Conservation (phyloP, 2,329 filamentous ascomycete genomes). For the Aspergillus carbonarius region DNA sequence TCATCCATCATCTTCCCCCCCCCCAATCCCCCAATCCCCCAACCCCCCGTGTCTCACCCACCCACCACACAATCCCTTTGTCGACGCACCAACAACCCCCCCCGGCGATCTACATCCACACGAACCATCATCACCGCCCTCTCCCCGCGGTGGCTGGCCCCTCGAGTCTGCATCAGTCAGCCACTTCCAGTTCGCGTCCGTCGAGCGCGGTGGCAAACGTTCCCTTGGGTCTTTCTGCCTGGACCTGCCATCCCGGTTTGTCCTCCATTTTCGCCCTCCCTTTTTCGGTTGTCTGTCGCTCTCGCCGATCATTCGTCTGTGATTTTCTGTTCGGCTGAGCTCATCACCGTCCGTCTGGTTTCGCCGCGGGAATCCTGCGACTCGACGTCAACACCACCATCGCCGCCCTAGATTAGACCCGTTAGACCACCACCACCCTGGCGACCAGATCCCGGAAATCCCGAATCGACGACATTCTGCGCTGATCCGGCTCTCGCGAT, state of each 20-base stretch:
- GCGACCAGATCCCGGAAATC: not conserved
- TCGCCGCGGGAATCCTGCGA: constrained; percentile 2
- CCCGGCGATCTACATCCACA: not conserved
- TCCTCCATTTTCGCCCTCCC: constrained; percentile 7
- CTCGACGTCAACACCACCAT: not conserved
- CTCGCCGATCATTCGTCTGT: not conserved
- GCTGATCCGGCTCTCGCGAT: constrained; percentile 6
- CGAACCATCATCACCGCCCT: not conserved
- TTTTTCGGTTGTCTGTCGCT: constrained; percentile 4
- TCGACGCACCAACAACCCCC: not conserved
- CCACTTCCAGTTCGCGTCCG: constrained; percentile 23
- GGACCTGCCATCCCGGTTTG: constrained; percentile 18
- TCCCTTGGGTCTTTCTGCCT: constrained; percentile 30
- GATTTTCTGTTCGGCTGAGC: constrained; percentile 2
- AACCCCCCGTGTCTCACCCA: constrained; percentile 2
- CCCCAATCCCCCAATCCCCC: no score
- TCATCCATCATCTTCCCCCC: constrained; percentile 4
- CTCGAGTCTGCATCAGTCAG: constrained; percentile 11
- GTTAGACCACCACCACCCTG: not conserved
- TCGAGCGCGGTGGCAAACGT: constrained; percentile 33
- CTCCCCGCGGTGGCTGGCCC: constrained; percentile 21
- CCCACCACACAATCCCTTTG: not conserved
- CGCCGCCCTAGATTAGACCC: not conserved
- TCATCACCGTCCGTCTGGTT: not conserved
- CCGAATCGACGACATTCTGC: not conserved